Base-by-base conservation (phyloP, 768 basidiomycete genomes). In the Boletellus emodensis region DNA sequence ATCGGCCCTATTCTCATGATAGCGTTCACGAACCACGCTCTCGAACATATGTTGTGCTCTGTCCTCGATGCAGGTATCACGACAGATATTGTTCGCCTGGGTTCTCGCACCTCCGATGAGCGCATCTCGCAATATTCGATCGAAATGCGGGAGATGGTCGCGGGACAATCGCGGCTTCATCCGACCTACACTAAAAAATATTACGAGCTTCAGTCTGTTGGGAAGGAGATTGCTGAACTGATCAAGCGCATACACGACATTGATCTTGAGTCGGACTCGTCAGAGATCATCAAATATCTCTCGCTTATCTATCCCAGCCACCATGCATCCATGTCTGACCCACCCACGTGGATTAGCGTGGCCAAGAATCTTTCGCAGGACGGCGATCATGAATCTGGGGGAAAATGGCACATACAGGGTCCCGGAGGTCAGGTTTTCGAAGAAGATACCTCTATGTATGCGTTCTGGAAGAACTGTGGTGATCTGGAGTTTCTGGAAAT, bases 21-120 rank as follows among this genome's bases (percentile, higher is more conserved):
- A 24, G 77, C 87, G 0, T 88, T 83, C 66, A 90, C 88, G 0
- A 90, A 90, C 55, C 89, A 90, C 39, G 88, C 88, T 0, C 72
- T 90, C 3, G 87, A 90, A 50, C 85, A 89, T 54, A 76, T 90
- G 69, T 68, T 90, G 2, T 70, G 69, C 4, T 80, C 80, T 0
- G 77, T 89, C 3, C 72, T 90, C 1, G 84, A 90, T 54, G 78
- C 77, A 0, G 62, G 66, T 0, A 87, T 90, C 54, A 88, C 87
- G 0, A 64, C 68, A 0, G 77, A 80, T 34, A 71, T 90, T 18
- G 77, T 89, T 3, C 82, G 89, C 0, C 72, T 89, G 7, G 89
- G 89, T 0, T 76, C 82, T n/a, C 76, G 82, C 14, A 76, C 84
- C 0, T 63, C 74, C 0, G 81, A 86, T 34, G 81, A 83, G 45